These are phyloP conservation scores for Jatropha podagrica DNA, from an alignment of 441 rosid genomes.

Conservation along the genomic window DNA sequence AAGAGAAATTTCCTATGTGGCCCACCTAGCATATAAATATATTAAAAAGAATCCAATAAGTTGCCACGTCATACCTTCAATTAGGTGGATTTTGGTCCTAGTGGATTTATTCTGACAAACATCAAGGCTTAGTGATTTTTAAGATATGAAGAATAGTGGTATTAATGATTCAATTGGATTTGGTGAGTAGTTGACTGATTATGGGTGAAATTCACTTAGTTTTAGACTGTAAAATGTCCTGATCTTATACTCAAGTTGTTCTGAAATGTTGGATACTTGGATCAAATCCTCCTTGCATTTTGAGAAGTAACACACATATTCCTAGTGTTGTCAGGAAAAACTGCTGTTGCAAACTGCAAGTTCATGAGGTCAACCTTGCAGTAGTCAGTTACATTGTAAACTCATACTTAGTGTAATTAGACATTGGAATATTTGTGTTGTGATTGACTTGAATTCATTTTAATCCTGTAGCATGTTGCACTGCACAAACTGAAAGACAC, in stretches of 20 bases:
- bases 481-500: conserved; percentile 58
- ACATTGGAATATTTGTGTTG: background rate
- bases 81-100: background rate
- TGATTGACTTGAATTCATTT: conserved; percentile 19
- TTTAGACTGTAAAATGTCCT: too few relatives aligned
- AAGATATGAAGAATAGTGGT: background rate
- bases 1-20: background rate
- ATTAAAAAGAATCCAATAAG: background rate
- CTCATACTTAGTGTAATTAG: background rate
- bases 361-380: background rate
- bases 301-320: background rate
- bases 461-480: conserved; percentile 59
- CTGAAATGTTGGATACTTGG: background rate
- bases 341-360: background rate
- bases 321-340: conserved; percentile 1
- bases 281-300: background rate
- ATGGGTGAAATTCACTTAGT: background rate
- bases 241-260: background rate
- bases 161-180: background rate
- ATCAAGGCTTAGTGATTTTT: background rate
- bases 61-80: background rate
- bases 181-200: background rate
- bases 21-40: background rate
- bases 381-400: background rate
- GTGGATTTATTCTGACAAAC: background rate